Evolutionary conservation across 805 yeast genomes (phyloP).

Genomic region (Kuraishia piskuri): DNA sequence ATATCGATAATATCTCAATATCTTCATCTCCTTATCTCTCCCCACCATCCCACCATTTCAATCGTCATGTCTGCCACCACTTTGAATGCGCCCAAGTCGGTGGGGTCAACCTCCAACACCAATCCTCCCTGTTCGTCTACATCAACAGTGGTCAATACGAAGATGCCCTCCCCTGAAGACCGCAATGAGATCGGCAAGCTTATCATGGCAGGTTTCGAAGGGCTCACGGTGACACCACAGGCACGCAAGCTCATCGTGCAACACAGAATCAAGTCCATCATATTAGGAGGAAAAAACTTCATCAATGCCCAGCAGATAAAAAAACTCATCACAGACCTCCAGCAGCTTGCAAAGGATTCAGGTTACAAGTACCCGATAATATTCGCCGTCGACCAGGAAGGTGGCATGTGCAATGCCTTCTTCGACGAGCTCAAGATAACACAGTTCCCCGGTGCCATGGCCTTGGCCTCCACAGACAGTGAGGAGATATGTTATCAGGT

Average conservation of each 20-base stretch:
- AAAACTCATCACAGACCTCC: conserved; percentile 42
- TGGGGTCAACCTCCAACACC: background rate
- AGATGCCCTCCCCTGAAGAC: background rate
- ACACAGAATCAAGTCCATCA: conserved; percentile 42
- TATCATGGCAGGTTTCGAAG: conserved; percentile 52
- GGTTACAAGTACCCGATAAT: conserved; percentile 43
- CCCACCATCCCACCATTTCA: background rate
- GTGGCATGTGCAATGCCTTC: conserved; percentile 53
- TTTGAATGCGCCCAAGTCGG: background rate
- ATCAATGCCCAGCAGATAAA: conserved; percentile 39
- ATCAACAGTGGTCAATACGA: background rate
- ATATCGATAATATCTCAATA: too few relatives aligned
- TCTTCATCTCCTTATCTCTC: too few relatives aligned
- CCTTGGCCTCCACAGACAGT: conserved; percentile 46
- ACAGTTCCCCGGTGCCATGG: conserved; percentile 63
- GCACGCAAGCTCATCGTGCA: conserved; percentile 41
- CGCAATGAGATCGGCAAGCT: conserved; percentile 35
- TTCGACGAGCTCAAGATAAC: conserved; percentile 42
- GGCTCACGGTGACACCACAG: conserved; percentile 42
- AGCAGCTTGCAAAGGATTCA: conserved; percentile 41
- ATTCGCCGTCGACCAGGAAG: conserved; percentile 55
- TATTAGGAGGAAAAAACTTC: conserved; percentile 44
- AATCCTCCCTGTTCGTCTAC: background rate
- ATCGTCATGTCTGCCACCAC: background rate
- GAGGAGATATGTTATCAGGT: conserved; percentile 39